Base-by-base conservation (phyloP, 1,139 yeast genomes). In the Kodamaea sp. region DNA sequence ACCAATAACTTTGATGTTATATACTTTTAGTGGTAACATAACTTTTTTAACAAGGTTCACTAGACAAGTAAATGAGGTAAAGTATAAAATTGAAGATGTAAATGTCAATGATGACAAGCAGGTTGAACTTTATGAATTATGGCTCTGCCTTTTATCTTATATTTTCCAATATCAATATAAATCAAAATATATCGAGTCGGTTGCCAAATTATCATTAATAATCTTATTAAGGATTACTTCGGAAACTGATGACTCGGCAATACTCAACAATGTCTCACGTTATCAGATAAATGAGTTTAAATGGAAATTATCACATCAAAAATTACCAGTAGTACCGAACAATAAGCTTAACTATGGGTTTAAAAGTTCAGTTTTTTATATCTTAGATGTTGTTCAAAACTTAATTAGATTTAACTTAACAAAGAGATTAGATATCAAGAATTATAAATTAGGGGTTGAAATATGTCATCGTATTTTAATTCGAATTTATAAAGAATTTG, bases 231-330 rank as follows among this genome's bases (percentile, higher is more conserved):
- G 51, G 37, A 44, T 68, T 8, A 54, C 63, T 0, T 50, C 62
- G 5, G 31, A 26, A 15, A 24, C 29, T 5, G 42, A 38, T 22
- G 46, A 39, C 5, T 33, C 31, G 23, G 28, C 36, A 2, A 37
- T 44, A 3, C 37, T 55, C n/a, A 46, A 50, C 5, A 43, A 43
- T 8, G 43, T 63, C 5, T 42, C 50, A 7, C 41, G 49, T 1
- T 54, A 48, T 28, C 54, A 53, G 23, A 63, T 71, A 20, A 59
- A 70, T 39, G 75, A 70, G 44, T 62, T 57, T 43, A 59, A 59
- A 36, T 69, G 73, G 71, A 70, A 70, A 43, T 46, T 70, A 33
- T 65, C 72, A 35, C 75, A 65, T 43, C 75, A 70, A 37, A 62
- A 58, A 38, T 31, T 45, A 6, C 75, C 75, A 1, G 46, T 65